Base-by-base conservation (phyloP, 306 rosid genomes). In the Lablab purpureus region DNA sequence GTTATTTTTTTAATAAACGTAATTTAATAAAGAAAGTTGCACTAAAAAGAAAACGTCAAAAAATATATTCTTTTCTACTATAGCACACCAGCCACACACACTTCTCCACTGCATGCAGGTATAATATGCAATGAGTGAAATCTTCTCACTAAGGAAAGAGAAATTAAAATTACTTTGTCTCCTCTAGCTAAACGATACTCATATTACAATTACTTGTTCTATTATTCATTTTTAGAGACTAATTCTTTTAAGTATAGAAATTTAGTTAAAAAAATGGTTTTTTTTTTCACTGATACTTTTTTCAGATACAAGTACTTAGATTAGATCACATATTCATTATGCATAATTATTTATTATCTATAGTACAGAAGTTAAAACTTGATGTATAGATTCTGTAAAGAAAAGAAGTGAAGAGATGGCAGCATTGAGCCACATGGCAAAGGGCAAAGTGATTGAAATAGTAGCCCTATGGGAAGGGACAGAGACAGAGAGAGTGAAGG, bases 341-440 rank as follows among this genome's bases (percentile, higher is more conserved):
- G 43, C 41, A 36, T 36, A 7, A 4, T 8, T 1, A 37, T 37
- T 37, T 37, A 8, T 37, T 7, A 37, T 37, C 2, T 7, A 10
- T 2, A 9, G 0, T 10, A 9, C 13, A 40, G 13, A 40, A 10
- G 3, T 15, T 64, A 12, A 43, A 43, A 47, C 22, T 17, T 17
- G 22, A 6, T 46, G 18, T 13, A 12, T 46, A 46, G 13, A 56
- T 19, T 15, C 49, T 52, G 18, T 13, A 52, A 22, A 28, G 36
- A 49, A 50, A 40, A 54, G 0, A 23, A 11, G 4, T 25, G 45
- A 55, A 46, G 28, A 59, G 77, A 0, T 70, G 82, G 46, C 34
- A 63, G 74, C 19, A 40, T 75, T 6, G 79, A 69, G 50, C 17
- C 88, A 82, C 73, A 71, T 70, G 86, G 68, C 62, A 56, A 75